A percentile compares a stretch with the other conserved stretches of the same genome.
Conservation (phyloP, 805 yeast species). For the Candida awuae region DNA sequence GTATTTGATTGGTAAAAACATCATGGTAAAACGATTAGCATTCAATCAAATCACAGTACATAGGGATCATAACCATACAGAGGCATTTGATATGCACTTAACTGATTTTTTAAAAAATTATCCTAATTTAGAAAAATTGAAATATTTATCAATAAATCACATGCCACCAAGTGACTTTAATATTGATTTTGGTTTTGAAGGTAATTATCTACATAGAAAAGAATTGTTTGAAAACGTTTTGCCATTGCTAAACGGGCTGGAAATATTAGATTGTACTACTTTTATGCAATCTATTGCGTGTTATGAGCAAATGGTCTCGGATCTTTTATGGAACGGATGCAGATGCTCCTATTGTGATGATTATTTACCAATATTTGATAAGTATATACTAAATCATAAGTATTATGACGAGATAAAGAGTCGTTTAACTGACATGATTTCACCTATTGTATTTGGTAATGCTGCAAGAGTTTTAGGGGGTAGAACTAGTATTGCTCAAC, state of each 20-base stretch:
- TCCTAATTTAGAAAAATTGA: slow-evolving; percentile 29
- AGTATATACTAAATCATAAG: slow-evolving; percentile 55
- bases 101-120: slow-evolving; percentile 34
- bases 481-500: slow-evolving; percentile 23
- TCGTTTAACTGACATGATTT: slow-evolving; percentile 50
- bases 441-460: slow-evolving; percentile 48
- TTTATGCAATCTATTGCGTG: slow-evolving; percentile 53
- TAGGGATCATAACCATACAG: slow-evolving; percentile 39
- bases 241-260: slow-evolving; percentile 37
- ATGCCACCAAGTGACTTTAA: slow-evolving; percentile 50
- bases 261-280: slow-evolving; percentile 48
- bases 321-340: slow-evolving; percentile 73
- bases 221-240: slow-evolving; percentile 41
- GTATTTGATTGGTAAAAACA: slow-evolving; percentile 16
- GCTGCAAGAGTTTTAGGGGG: slow-evolving; percentile 38
- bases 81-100: slow-evolving; percentile 46
- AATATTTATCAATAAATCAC: slow-evolving; percentile 46
- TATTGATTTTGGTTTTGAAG: slow-evolving; percentile 61
- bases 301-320: slow-evolving; percentile 64
- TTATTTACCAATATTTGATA: slow-evolving; percentile 45
- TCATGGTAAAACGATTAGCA: slow-evolving; percentile 31
- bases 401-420: slow-evolving; percentile 42
- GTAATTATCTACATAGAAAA: slow-evolving; percentile 57
- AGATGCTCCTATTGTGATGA: slow-evolving; percentile 47
- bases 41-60: slow-evolving; percentile 29